Evolutionary conservation across 306 rosid species (phyloP).

Genomic region (Cicer chorassanicum): DNA sequence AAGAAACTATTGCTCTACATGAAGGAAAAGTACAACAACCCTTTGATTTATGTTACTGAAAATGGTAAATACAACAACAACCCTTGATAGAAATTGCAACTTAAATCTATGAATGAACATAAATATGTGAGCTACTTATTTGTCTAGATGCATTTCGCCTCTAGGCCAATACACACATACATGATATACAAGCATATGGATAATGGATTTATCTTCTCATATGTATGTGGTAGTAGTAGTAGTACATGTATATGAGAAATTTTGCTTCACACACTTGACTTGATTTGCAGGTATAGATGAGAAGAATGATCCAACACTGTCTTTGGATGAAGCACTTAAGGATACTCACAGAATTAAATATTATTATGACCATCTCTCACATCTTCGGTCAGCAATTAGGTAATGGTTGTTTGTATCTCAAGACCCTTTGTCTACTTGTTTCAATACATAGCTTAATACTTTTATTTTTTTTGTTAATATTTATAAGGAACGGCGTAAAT

Average conservation of each 20-base stretch:
- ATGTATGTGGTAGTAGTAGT: not conserved
- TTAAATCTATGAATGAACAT: not conserved
- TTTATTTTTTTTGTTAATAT: not conserved
- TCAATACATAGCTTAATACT: not conserved
- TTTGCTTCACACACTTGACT: not conserved
- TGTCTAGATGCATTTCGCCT: not conserved
- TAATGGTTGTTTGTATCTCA: conserved; percentile 25
- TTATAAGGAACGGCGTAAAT: conserved; percentile 52
- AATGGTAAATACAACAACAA: conserved; percentile 51
- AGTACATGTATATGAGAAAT: not conserved
- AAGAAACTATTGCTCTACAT: conserved; percentile 48
- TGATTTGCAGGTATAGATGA: conserved; percentile 60
- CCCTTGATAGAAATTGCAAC: not conserved
- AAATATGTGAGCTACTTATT: not conserved
- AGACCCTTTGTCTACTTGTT: not conserved
- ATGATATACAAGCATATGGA: not conserved
- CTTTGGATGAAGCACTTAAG: conserved; percentile 51
- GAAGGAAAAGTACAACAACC: conserved; percentile 56
- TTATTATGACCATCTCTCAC: conserved; percentile 53
- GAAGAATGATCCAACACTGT: conserved; percentile 48
- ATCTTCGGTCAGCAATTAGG: conserved; percentile 57
- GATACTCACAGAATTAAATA: conserved; percentile 60
- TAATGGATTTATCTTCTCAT: not conserved
- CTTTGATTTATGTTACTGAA: conserved; percentile 64
- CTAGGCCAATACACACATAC: not conserved